Percentiles rank a stretch among this genome's conserved stretches.
These are phyloP conservation scores for Gossypium schwendimanii DNA, from an alignment of 441 rosid species.

Conservation along the genomic window DNA sequence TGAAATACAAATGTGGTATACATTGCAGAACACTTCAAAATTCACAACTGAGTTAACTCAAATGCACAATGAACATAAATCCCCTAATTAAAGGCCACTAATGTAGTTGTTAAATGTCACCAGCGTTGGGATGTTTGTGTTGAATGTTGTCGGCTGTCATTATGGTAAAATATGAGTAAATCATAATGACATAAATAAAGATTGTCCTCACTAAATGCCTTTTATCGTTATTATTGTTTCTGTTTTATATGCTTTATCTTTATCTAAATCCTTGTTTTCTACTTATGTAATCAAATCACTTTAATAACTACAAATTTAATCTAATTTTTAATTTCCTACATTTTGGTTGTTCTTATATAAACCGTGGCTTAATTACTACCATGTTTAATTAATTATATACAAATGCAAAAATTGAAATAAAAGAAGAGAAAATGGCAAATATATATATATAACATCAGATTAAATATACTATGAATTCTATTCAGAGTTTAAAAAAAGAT, in stretches of 20 bases:
- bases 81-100: background rate
- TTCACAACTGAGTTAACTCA: slow-evolving; percentile 11
- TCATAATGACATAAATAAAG: background rate
- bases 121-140: background rate
- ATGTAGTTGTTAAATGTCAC: background rate
- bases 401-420: no score
- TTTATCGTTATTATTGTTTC: background rate
- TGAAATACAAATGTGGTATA: no score
- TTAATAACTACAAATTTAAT: background rate
- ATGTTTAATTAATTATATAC: no score
- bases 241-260: background rate
- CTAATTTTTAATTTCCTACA: background rate
- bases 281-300: background rate
- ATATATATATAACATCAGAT: no score
- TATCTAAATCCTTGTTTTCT: background rate
- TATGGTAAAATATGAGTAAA: no score
- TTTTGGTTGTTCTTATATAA: background rate
- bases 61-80: background rate
- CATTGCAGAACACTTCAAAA: no score
- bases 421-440: no score
- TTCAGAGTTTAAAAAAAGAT: no score
- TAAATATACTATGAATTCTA: no score
- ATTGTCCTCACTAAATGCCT: background rate
- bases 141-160: background rate
- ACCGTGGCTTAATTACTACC: no score